phyloP scores from a whole-genome alignment of 257 asterid species.

The Plantago elongata region DNA sequence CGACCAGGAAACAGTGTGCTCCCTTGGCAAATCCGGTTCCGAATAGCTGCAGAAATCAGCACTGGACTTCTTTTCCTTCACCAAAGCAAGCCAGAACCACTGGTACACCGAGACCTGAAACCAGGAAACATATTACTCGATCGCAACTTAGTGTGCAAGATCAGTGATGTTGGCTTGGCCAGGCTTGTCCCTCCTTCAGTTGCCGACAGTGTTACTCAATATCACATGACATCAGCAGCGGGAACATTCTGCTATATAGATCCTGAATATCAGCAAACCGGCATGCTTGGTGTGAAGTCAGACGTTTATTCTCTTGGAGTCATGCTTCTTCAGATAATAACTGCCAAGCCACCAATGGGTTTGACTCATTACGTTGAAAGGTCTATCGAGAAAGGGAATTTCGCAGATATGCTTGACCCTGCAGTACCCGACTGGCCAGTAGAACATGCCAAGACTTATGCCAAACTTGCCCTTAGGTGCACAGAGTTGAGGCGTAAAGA shows the following conservation, averaged over 20 bases:
- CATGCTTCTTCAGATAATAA: slow-evolving; percentile 24
- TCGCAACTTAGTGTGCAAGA: slow-evolving; percentile 22
- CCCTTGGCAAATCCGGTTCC: slow-evolving; percentile 41
- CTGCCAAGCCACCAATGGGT: slow-evolving; percentile 26
- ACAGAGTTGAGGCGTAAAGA: slow-evolving; percentile 17
- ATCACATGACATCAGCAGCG: slow-evolving; percentile 22
- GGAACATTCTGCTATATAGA: slow-evolving; percentile 30
- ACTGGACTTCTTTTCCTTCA: slow-evolving; percentile 48
- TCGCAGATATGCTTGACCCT: slow-evolving; percentile 19
- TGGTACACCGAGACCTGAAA: slow-evolving; percentile 53
- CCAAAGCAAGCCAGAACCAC: slow-evolving; percentile 39
- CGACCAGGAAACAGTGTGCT: slow-evolving; percentile 28
- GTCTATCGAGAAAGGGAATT: slow-evolving; percentile 14
- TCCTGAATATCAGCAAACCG: slow-evolving; percentile 28
- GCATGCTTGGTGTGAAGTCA: slow-evolving; percentile 25
- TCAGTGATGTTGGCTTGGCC: slow-evolving; percentile 26
- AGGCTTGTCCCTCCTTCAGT: slow-evolving; percentile 21
- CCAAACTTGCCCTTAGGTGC: slow-evolving; percentile 14
- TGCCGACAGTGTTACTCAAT: slow-evolving; percentile 14
- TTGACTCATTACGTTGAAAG: slow-evolving; percentile 16
- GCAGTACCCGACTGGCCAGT: slow-evolving; percentile 16
- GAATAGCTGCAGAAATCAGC: slow-evolving; percentile 44
- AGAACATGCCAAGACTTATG: slow-evolving; percentile 15
- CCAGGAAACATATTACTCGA: slow-evolving; percentile 33
- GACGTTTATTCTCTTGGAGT: slow-evolving; percentile 25